Conservation (phyloP, 2,329 filamentous ascomycete species). For the Penicillium hordei region DNA sequence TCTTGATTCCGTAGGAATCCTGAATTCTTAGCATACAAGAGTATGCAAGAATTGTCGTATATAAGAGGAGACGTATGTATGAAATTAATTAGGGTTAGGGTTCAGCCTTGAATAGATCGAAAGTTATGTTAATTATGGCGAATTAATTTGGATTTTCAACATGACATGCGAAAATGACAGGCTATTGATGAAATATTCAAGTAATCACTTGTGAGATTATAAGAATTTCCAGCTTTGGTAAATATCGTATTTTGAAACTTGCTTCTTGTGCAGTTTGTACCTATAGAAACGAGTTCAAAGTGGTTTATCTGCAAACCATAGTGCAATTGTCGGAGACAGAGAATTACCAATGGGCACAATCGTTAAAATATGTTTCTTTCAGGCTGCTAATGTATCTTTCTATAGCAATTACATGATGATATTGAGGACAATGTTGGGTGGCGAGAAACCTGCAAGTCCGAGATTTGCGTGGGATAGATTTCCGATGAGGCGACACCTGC, state of each 20-base stretch:
- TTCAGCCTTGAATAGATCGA: too few relatives aligned
- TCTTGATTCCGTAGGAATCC: too few relatives aligned
- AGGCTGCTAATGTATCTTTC: neutral
- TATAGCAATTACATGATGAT: neutral
- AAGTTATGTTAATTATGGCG: too few relatives aligned
- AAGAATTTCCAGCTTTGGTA: neutral
- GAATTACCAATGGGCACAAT: conserved; percentile 22
- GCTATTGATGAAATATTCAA: too few relatives aligned
- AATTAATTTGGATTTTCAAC: too few relatives aligned
- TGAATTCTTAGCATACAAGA: too few relatives aligned
- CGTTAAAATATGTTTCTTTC: neutral
- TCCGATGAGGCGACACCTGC: conserved; percentile 4
- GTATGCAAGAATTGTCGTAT: too few relatives aligned
- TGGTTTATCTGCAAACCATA: neutral
- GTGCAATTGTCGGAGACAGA: conserved; percentile 16
- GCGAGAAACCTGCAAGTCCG: neutral
- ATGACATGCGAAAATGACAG: neutral
- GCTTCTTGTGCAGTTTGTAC: too few relatives aligned
- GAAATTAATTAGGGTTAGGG: too few relatives aligned
- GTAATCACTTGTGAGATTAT: neutral
- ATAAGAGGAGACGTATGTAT: too few relatives aligned
- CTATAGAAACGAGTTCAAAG: neutral
- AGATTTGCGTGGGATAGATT: conserved; percentile 3
- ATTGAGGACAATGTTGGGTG: neutral
- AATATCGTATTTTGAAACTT: too few relatives aligned